Evolutionary conservation across 345 rosid species (phyloP).

Genomic region (Acer yangbiense): DNA sequence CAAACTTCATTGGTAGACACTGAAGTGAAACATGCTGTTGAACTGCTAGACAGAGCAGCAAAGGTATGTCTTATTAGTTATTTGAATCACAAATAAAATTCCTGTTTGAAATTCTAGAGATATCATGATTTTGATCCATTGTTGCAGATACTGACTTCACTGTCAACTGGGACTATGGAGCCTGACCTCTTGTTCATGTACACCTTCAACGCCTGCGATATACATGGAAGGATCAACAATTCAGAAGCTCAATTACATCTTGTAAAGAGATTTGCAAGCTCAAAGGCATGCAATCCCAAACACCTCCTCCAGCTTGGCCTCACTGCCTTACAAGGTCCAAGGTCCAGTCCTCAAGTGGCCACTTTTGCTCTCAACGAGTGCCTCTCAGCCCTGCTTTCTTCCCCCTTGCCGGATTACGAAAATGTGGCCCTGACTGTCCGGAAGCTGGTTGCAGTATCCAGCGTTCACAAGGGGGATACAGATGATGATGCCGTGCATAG

Average conservation of each 20-base stretch:
- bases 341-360: slow-evolving; percentile 72
- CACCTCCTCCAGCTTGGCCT: slow-evolving; percentile 81
- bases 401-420: slow-evolving; percentile 64
- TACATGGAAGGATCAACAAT: slow-evolving; percentile 65
- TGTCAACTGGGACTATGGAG: slow-evolving; percentile 45
- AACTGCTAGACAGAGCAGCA: slow-evolving; percentile 74
- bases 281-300: slow-evolving; percentile 66
- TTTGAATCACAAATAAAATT: background rate
- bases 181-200: slow-evolving; percentile 67
- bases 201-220: slow-evolving; percentile 66
- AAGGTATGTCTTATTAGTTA: slow-evolving; percentile 48
- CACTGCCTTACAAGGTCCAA: slow-evolving; percentile 65
- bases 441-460: slow-evolving; percentile 58
- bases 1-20: slow-evolving; percentile 45
- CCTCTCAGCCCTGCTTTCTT: slow-evolving; percentile 68
- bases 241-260: slow-evolving; percentile 50
- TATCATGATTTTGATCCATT: slow-evolving; percentile 18
- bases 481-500: slow-evolving; percentile 57
- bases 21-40: slow-evolving; percentile 68
- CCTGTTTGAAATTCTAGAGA: slow-evolving; percentile 4
- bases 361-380: slow-evolving; percentile 70
- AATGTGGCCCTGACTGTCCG: slow-evolving; percentile 68
- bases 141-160: slow-evolving; percentile 50
- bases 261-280: slow-evolving; percentile 67
- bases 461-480: slow-evolving; percentile 69